phyloP scores from a whole-genome alignment of 768 basidiomycete species.

The Phanerodontia chrysosporium region DNA sequence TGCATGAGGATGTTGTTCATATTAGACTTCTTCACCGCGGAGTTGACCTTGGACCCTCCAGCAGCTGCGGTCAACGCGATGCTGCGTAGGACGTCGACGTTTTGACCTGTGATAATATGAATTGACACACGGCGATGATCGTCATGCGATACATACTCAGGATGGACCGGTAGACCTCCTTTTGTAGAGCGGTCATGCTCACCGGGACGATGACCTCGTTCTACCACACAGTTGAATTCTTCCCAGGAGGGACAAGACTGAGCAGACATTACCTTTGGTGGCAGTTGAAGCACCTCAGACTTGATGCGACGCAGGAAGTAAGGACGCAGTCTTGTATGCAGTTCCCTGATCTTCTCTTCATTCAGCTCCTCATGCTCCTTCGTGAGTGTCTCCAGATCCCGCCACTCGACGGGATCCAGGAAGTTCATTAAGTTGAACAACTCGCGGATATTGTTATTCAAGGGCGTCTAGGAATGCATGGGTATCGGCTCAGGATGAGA shows the following conservation, averaged over 20 bases:
- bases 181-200: constrained; percentile 82
- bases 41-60: constrained; percentile 25
- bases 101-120: constrained; percentile 48
- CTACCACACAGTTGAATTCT: constrained; percentile 31
- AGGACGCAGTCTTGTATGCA: constrained; percentile 76
- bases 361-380: constrained; percentile 72
- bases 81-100: constrained; percentile 59
- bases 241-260: neutral
- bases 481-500: neutral
- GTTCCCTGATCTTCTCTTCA: constrained; percentile 73
- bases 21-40: constrained; percentile 42
- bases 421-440: constrained; percentile 98
- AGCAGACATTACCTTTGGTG: constrained; percentile 65
- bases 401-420: constrained; percentile 75
- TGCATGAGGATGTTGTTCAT: constrained; percentile 88
- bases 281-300: constrained; percentile 87
- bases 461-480: constrained; percentile 57
- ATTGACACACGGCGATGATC: neutral
- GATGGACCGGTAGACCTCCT: constrained; percentile 83
- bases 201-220: constrained; percentile 91
- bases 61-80: constrained; percentile 40
- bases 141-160: constrained; percentile 47
- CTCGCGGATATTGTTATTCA: constrained; percentile 97
- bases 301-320: constrained; percentile 95
- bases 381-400: constrained; percentile 68